Percentiles rank a stretch among this genome's conserved stretches.
phyloP scores from a whole-genome alignment of 805 yeast genomes.

The Candida glaebosa region DNA sequence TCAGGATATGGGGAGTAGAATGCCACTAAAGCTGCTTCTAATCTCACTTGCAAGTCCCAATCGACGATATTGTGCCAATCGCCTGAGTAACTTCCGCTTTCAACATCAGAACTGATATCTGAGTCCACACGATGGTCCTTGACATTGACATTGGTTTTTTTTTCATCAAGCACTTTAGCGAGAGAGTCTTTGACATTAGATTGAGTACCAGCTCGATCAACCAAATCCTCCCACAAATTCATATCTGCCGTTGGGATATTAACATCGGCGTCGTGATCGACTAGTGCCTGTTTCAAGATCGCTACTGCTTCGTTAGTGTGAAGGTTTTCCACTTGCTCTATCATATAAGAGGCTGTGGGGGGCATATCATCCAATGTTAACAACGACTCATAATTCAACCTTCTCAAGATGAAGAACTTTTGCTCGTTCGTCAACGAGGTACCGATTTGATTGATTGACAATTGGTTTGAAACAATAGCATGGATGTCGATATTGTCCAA shows the following conservation, averaged over 20 bases:
- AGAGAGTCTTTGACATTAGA: not conserved
- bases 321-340: constrained; percentile 35
- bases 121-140: not conserved
- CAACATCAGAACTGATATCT: constrained; percentile 1
- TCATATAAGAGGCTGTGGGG: constrained; percentile 32
- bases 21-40: constrained; percentile 42
- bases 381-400: constrained; percentile 25
- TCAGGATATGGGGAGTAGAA: constrained; percentile 61
- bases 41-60: constrained; percentile 32
- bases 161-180: not conserved
- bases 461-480: constrained; percentile 17
- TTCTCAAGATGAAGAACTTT: constrained; percentile 23
- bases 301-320: constrained; percentile 36
- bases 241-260: constrained; percentile 41
- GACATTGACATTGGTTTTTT: not conserved
- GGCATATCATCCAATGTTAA: constrained; percentile 27
- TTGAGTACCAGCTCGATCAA: constrained; percentile 6
- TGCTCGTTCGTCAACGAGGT: constrained; percentile 20
- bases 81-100: not conserved
- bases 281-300: constrained; percentile 36
- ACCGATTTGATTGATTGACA: constrained; percentile 25
- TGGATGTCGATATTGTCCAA: constrained; percentile 9
- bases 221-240: constrained; percentile 21
- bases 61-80: constrained; percentile 15
- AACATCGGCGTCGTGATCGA: constrained; percentile 44